Conservation (phyloP, 768 basidiomycete genomes). For the Boletus tylopilopsis region DNA sequence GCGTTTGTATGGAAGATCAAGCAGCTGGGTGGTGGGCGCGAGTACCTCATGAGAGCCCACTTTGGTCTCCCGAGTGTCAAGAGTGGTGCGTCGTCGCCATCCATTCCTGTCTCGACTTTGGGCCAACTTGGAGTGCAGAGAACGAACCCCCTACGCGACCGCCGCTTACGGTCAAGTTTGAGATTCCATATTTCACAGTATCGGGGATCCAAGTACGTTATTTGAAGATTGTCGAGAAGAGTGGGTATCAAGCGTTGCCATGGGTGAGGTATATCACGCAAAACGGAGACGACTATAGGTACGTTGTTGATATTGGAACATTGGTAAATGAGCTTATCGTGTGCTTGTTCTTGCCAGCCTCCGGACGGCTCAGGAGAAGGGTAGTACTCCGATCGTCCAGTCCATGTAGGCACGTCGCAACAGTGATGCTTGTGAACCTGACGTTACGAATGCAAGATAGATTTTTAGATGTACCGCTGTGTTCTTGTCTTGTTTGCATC, state of each 20-base stretch:
- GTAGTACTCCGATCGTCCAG: slow-evolving; percentile 56
- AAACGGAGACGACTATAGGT: slow-evolving; percentile 92
- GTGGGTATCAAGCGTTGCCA: slow-evolving; percentile 92
- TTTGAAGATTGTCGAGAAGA: slow-evolving; percentile 98
- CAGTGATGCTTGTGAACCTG: too few relatives aligned
- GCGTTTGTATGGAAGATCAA: slow-evolving; percentile 99
- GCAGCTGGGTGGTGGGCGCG: slow-evolving; percentile 90
- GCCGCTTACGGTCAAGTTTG: slow-evolving; percentile 96
- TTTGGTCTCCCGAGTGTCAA: slow-evolving; percentile 94
- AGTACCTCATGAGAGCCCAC: slow-evolving; percentile 98
- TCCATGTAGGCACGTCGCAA: slow-evolving; percentile 5
- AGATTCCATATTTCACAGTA: slow-evolving; percentile 98
- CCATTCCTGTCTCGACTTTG: neutral
- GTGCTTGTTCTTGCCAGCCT: slow-evolving; percentile 33
- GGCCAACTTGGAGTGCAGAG: slow-evolving; percentile 43
- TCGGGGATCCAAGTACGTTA: slow-evolving; percentile 98
- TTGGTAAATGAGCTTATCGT: neutral
- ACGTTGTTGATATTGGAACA: slow-evolving; percentile 8
- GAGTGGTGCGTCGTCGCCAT: slow-evolving; percentile 57
- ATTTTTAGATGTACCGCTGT: too few relatives aligned
- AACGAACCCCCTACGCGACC: slow-evolving; percentile 70
- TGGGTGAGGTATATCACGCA: slow-evolving; percentile 96
- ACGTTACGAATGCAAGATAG: too few relatives aligned
- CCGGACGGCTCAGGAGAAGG: slow-evolving; percentile 73
- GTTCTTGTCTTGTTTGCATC: too few relatives aligned